phyloP scores from a whole-genome alignment of 2,329 filamentous ascomycete species.

The Cladosporium sp. region DNA sequence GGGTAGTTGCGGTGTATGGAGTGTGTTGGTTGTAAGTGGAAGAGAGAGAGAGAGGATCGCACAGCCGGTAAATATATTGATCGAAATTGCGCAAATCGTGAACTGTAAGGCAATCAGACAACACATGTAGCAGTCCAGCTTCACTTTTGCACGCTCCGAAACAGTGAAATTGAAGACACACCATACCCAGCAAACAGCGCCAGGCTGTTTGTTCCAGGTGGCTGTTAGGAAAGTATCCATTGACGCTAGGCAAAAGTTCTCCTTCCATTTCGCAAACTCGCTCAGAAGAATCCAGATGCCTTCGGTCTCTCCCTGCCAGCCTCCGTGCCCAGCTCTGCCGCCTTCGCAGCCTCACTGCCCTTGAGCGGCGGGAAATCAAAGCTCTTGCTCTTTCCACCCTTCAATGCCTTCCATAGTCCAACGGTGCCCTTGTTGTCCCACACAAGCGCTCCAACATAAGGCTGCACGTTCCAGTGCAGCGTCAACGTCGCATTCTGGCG shows the following conservation, averaged over 20 bases:
- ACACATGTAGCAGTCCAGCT: neutral
- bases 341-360: conserved; percentile 51
- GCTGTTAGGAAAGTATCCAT: neutral
- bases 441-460: conserved; percentile 85
- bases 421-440: conserved; percentile 61
- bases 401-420: conserved; percentile 65
- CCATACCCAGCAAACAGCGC: neutral
- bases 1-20: neutral
- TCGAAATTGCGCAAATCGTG: neutral
- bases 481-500: conserved; percentile 72
- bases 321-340: conserved; percentile 49
- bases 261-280: conserved; percentile 37
- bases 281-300: neutral
- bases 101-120: neutral
- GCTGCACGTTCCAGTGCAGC: conserved; percentile 95
- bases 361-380: conserved; percentile 69
- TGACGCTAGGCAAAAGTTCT: conserved; percentile 40
- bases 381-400: conserved; percentile 62
- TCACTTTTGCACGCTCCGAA: neutral
- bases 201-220: neutral
- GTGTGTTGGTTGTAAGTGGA: neutral
- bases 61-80: neutral
- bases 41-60: neutral
- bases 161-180: neutral
- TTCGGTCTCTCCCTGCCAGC: conserved; percentile 45